A percentile compares a stretch with the other conserved stretches of the same genome.
These are phyloP conservation scores for Aspergillus unguis DNA, from an alignment of 2,329 filamentous ascomycete species.

Conservation along the genomic window DNA sequence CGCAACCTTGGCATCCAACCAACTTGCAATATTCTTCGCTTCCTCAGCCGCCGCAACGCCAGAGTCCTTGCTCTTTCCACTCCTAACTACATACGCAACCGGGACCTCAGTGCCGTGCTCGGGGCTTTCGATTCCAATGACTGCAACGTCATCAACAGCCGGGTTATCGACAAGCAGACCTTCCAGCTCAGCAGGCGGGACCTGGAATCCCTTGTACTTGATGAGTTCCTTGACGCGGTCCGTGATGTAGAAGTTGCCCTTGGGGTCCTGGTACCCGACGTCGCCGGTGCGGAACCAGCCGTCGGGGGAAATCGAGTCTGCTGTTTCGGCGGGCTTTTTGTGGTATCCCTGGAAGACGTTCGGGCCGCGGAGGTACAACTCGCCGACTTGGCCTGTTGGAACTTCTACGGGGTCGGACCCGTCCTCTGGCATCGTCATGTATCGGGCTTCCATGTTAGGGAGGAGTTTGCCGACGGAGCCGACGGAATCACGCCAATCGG, in stretches of 20 bases:
- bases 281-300: constrained; percentile 92
- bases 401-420: constrained; percentile 53
- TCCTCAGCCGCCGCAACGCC: constrained; percentile 47
- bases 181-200: constrained; percentile 65
- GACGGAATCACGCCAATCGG: constrained; percentile 71
- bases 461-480: constrained; percentile 75
- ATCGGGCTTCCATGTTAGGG: constrained; percentile 76
- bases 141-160: constrained; percentile 58
- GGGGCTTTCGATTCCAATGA: constrained; percentile 60
- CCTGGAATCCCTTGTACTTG: constrained; percentile 70
- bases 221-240: constrained; percentile 69
- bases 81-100: constrained; percentile 60
- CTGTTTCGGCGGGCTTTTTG: constrained; percentile 58
- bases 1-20: constrained; percentile 43
- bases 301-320: constrained; percentile 57
- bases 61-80: constrained; percentile 43
- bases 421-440: constrained; percentile 62
- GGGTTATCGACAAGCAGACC: constrained; percentile 50
- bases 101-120: constrained; percentile 66
- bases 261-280: constrained; percentile 71
- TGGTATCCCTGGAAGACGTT: constrained; percentile 63
- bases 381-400: constrained; percentile 61
- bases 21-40: constrained; percentile 43
- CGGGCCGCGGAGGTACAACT: constrained; percentile 64
- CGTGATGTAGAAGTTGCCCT: constrained; percentile 85